These are phyloP conservation scores for Coemansia sp. DNA, from an alignment of 192 early-diverging fungal species.

Conservation along the genomic window DNA sequence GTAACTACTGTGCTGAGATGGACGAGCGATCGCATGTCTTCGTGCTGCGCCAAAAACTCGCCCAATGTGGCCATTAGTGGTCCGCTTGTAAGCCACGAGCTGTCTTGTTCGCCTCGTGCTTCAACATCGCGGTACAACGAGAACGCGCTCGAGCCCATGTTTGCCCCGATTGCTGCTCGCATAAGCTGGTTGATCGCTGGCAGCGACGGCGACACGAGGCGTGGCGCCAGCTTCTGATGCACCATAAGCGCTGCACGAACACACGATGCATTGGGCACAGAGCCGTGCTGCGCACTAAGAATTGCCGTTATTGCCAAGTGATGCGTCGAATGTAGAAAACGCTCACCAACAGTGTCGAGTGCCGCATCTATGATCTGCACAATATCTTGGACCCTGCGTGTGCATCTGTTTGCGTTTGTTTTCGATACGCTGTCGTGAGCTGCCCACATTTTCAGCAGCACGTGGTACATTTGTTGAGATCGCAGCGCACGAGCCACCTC, in stretches of 20 bases:
- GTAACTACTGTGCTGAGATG: slow-evolving; percentile 12
- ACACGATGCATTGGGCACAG: too few species aligned
- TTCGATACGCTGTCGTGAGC: neutral
- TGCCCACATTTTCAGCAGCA: slow-evolving; percentile 22
- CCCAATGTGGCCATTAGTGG: slow-evolving; percentile 21
- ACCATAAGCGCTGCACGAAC: slow-evolving; percentile 8
- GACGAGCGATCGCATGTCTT: slow-evolving; percentile 23
- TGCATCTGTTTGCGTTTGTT: too few species aligned
- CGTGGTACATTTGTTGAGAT: slow-evolving; percentile 13
- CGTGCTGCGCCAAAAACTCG: slow-evolving; percentile 12
- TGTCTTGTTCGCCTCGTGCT: neutral
- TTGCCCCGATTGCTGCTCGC: slow-evolving; percentile 4
- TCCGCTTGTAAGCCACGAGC: slow-evolving; percentile 3
- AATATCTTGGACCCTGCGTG: slow-evolving; percentile 14
- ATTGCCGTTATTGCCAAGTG: slow-evolving; percentile 17
- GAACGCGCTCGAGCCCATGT: slow-evolving; percentile 13
- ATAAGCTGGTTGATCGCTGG: slow-evolving; percentile 28
- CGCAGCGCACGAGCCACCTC: slow-evolving; percentile 6
- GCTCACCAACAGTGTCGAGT: slow-evolving; percentile 5
- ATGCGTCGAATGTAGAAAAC: slow-evolving; percentile 33
- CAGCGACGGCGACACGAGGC: slow-evolving; percentile 23
- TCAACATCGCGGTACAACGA: slow-evolving; percentile 25
- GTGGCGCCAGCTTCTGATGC: slow-evolving; percentile 23
- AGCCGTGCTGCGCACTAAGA: neutral
- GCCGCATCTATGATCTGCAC: slow-evolving; percentile 4